These are phyloP conservation scores for Centrapalus pauciflorus DNA, from an alignment of 129 eudicot genomes.

Conservation along the genomic window DNA sequence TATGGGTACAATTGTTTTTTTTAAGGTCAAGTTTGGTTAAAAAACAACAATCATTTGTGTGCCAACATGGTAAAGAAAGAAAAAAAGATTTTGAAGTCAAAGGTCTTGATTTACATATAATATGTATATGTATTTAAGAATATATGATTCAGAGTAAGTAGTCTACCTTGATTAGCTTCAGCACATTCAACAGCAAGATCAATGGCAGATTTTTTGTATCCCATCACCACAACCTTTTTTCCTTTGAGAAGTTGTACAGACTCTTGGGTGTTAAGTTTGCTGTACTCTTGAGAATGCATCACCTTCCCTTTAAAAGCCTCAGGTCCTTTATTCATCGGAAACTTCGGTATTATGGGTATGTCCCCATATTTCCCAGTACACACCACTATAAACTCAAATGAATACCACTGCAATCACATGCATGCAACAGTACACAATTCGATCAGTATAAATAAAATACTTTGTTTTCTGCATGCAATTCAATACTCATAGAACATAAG, in stretches of 20 bases:
- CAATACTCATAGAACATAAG: too few species aligned
- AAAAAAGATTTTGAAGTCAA: too few species aligned
- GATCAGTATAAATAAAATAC: not conserved
- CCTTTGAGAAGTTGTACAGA: constrained; percentile 41
- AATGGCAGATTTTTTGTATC: constrained; percentile 81
- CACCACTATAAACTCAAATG: constrained; percentile 62
- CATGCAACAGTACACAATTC: not conserved
- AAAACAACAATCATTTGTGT: too few species aligned
- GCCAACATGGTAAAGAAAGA: too few species aligned
- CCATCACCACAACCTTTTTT: constrained; percentile 59
- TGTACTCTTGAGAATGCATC: constrained; percentile 61
- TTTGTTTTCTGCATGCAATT: too few species aligned
- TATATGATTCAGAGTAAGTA: too few species aligned
- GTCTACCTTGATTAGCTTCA: constrained; percentile 61
- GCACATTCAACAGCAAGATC: constrained; percentile 84
- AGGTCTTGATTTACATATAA: too few species aligned
- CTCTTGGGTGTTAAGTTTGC: constrained; percentile 48
- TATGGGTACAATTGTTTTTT: too few species aligned
- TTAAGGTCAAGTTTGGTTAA: too few species aligned
- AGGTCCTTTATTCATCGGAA: constrained; percentile 60
- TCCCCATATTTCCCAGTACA: constrained; percentile 81
- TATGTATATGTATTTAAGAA: too few species aligned
- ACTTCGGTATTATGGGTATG: constrained; percentile 46
- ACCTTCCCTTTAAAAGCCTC: constrained; percentile 57
- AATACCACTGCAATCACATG: constrained; percentile 66